Conservation (phyloP, 345 rosid genomes). For the Corchorus olitorius region DNA sequence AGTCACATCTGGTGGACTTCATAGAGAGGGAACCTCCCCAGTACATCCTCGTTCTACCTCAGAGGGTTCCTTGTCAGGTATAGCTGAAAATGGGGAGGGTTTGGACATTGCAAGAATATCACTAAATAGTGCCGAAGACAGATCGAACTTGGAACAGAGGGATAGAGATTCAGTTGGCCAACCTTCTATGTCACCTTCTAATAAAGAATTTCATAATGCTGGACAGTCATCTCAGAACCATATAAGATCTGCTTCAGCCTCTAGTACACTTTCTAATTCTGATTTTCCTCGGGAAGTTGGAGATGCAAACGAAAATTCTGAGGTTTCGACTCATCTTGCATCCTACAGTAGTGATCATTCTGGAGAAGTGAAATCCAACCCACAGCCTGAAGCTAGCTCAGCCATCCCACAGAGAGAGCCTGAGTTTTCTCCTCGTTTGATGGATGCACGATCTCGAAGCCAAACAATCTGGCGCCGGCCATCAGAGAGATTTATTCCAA, state of each 20-base stretch:
- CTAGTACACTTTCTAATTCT: constrained; percentile 47
- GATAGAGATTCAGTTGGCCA: constrained; percentile 46
- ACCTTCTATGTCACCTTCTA: constrained; percentile 52
- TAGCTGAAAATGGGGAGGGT: constrained; percentile 52
- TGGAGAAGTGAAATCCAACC: constrained; percentile 67
- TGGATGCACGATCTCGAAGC: constrained; percentile 60
- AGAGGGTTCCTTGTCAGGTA: constrained; percentile 50
- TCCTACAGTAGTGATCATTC: constrained; percentile 77
- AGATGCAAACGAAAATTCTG: constrained; percentile 62
- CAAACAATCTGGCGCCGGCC: constrained; percentile 78
- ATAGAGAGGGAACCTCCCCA: constrained; percentile 55
- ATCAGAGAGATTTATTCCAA: constrained; percentile 64
- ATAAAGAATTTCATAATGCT: constrained; percentile 47
- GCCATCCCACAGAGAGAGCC: constrained; percentile 51
- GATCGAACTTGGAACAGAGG: constrained; percentile 51
- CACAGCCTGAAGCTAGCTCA: constrained; percentile 41
- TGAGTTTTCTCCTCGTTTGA: constrained; percentile 55
- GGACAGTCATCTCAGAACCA: constrained; percentile 52
- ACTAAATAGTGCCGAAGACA: constrained; percentile 50
- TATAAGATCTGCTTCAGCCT: constrained; percentile 61
- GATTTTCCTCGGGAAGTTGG: constrained; percentile 49
- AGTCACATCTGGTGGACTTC: constrained; percentile 41
- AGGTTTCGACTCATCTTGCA: constrained; percentile 53
- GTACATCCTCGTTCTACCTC: constrained; percentile 63
- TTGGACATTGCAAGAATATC: constrained; percentile 56